Conservation (phyloP, 305 asterid species). For the Withania somnifera region DNA sequence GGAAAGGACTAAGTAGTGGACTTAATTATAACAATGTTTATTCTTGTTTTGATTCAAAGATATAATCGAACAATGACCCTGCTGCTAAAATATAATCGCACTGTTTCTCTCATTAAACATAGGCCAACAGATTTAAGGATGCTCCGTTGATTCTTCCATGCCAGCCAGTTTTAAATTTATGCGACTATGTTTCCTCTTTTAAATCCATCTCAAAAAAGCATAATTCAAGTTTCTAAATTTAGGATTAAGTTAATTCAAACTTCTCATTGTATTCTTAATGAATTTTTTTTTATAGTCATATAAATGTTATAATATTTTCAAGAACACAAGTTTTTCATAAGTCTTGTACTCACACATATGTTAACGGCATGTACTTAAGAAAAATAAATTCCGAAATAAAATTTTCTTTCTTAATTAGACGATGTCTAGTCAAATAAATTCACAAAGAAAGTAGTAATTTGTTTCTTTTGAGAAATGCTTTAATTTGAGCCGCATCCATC, state of each 20-base stretch:
- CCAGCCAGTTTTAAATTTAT: neutral
- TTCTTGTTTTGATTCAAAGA: neutral
- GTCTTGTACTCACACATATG: neutral
- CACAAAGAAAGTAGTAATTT: neutral
- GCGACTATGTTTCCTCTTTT: neutral
- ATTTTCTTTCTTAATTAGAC: neutral
- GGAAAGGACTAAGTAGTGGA: neutral
- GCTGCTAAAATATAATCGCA: neutral
- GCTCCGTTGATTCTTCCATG: neutral
- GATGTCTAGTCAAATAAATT: neutral
- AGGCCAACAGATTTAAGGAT: neutral
- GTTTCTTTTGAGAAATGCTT: neutral
- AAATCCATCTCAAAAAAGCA: neutral
- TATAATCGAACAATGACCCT: constrained; percentile 3
- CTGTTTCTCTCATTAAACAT: neutral
- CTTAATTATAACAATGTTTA: neutral
- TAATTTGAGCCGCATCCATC: neutral
- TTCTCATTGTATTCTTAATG: neutral
- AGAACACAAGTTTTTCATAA: neutral
- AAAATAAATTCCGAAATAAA: neutral
- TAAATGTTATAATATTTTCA: neutral
- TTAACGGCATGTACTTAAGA: neutral
- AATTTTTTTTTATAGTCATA: neutral
- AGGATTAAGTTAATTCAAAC: neutral
- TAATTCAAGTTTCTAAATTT: neutral